These are phyloP conservation scores for Prunus padus DNA, from an alignment of 306 rosid species.

Conservation along the genomic window DNA sequence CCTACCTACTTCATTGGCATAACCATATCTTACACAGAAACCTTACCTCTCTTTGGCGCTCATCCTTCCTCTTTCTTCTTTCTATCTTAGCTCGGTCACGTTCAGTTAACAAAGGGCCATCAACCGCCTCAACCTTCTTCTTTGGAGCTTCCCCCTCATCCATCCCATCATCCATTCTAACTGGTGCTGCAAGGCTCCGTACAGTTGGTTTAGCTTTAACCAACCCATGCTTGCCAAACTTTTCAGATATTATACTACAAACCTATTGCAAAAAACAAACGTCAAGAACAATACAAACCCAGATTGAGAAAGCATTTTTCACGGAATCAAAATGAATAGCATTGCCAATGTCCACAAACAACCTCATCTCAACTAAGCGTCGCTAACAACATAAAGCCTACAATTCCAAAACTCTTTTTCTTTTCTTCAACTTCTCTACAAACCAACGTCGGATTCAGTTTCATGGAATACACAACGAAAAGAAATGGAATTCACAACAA, in stretches of 20 bases:
- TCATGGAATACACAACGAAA: neutral
- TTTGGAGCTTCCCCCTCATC: conserved; percentile 69
- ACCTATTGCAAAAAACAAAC: conserved; percentile 46
- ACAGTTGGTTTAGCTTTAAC: conserved; percentile 73
- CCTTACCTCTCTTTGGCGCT: conserved; percentile 93
- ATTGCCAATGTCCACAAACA: neutral
- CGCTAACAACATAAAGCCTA: neutral
- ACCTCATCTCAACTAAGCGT: neutral
- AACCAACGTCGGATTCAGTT: neutral
- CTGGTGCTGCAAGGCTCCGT: conserved; percentile 82
- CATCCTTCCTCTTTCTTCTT: conserved; percentile 88
- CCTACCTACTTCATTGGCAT: neutral
- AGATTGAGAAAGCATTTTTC: neutral
- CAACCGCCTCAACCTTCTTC: conserved; percentile 78
- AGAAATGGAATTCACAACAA: neutral
- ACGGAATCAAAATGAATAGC: neutral
- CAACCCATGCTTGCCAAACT: conserved; percentile 89
- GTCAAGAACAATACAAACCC: neutral
- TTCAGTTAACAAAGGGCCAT: conserved; percentile 84
- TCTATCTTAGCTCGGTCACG: conserved; percentile 78
- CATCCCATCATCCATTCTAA: conserved; percentile 92
- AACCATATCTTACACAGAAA: neutral
- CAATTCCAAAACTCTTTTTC: neutral
- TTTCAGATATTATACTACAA: conserved; percentile 70
- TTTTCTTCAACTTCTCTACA: neutral